phyloP scores from a whole-genome alignment of 2,329 filamentous ascomycete species.

The Xylariaceae sp. region DNA sequence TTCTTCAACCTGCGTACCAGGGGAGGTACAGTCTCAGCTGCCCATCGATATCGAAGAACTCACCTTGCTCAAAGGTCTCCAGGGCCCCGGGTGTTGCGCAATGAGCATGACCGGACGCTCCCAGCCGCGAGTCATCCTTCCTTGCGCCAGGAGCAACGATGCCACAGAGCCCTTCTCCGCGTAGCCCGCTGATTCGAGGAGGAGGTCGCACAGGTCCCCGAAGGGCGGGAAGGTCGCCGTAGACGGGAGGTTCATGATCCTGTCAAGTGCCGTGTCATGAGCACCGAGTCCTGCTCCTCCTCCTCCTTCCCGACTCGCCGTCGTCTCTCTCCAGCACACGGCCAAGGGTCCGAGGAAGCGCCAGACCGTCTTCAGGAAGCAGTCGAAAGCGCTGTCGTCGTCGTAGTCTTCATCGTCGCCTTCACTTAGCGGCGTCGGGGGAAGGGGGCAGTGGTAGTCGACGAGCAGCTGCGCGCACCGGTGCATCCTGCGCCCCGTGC shows the following conservation, averaged over 20 bases:
- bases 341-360: slow-evolving; percentile 6
- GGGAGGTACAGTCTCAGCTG: too few relatives aligned
- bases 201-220: slow-evolving; percentile 12
- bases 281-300: too few relatives aligned
- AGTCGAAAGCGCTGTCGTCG: slow-evolving; percentile 2
- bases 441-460: slow-evolving; percentile 1
- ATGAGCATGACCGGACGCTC: slow-evolving; percentile 9
- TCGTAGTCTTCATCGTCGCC: slow-evolving; percentile 6
- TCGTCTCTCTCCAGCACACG: background rate
- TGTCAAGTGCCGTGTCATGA: background rate
- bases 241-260: background rate
- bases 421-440: background rate
- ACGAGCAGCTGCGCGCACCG: slow-evolving; percentile 7
- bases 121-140: too few relatives aligned
- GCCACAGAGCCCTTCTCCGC: background rate
- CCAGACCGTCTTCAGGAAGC: slow-evolving; percentile 11
- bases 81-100: slow-evolving; percentile 4
- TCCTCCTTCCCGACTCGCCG: background rate
- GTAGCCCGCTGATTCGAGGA: slow-evolving; percentile 8
- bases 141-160: too few relatives aligned
- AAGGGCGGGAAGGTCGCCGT: too few relatives aligned
- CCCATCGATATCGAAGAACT: slow-evolving; percentile 9
- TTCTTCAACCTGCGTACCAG: too few relatives aligned
- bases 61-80: slow-evolving; percentile 5
- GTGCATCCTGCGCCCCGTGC: slow-evolving; percentile 2